Base-by-base conservation (phyloP, 257 asterid genomes). In the Scutellaria galericulata region DNA sequence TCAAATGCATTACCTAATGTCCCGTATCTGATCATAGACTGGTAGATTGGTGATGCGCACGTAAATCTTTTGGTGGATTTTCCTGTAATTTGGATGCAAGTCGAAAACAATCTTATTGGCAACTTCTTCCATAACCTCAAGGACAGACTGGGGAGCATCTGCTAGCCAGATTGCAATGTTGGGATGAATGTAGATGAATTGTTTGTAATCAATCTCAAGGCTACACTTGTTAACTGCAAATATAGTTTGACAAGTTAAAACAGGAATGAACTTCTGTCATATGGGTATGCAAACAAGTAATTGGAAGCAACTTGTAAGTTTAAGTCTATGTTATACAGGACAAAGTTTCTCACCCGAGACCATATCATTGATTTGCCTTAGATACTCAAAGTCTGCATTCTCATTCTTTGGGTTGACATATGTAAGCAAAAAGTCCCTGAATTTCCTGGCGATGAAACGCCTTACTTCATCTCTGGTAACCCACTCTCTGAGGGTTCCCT, bases 101-200 rank as follows among this genome's bases (percentile, higher is more conserved):
- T 85, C 87, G 20, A 87, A 92, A 59, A 95, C 91, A 78, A 95
- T 83, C 85, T 90, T 95, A 66, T 90, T 95, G 58, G 96, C 92
- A 75, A 95, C 94, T 84, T 95, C 98, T 81, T 95, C 99, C 99
- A 92, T 95, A 52, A 92, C 97, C 83, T 95, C 99, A 75, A 95
- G 99, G 80, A 95, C 97, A 14, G 99, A 86, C 58, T 90, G 96
- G 7, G 99, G 99, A n/a, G 98, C 98, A 77, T 95, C 98, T 18
- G 98, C 99, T 70, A 95, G 90, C 99, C 98, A 95, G 80, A 95
- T 90, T 40, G 99, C 99, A 71, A 95, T 92, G 81, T 95, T 92
- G 14, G 96, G 97, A 70, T 87, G 98, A 83, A 86, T 76, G 75
- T 76, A 83, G 64, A 87, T 90, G 81, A 95, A 95, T 75, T 95